Conservation (phyloP, 2,329 filamentous ascomycete species). For the Phialophora tarda region DNA sequence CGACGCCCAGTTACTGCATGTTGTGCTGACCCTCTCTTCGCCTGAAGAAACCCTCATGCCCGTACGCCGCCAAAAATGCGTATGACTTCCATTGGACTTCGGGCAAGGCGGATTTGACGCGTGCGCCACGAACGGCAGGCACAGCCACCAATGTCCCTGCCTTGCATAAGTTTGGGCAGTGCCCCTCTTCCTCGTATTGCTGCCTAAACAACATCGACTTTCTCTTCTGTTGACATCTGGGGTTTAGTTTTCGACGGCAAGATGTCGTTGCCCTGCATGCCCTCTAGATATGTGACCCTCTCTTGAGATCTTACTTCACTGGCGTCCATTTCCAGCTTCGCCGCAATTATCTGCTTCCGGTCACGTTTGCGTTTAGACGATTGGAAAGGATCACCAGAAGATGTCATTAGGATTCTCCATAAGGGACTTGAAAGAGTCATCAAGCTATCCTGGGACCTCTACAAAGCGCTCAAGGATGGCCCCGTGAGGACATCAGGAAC, state of each 20-base stretch:
- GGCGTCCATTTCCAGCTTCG: background rate
- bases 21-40: too few species aligned
- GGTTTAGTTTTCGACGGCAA: background rate
- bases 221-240: background rate
- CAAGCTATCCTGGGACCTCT: slow-evolving; percentile 18
- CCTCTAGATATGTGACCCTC: background rate
- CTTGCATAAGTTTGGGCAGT: background rate
- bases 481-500: slow-evolving; percentile 15
- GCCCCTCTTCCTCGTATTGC: background rate
- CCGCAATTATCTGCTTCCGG: background rate
- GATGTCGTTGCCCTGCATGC: background rate
- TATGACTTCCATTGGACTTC: too few species aligned
- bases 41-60: too few species aligned
- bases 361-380: background rate
- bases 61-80: too few species aligned
- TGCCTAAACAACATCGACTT: background rate
- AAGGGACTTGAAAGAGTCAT: slow-evolving; percentile 14
- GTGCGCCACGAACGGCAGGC: too few species aligned
- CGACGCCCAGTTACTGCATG: too few species aligned
- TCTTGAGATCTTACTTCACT: background rate
- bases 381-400: background rate
- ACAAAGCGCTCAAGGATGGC: slow-evolving; percentile 11
- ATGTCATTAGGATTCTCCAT: slow-evolving; percentile 13
- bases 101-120: too few species aligned
- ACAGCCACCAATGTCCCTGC: too few species aligned